Evolutionary conservation across 1,284 basidiomycete species (phyloP).

Genomic region (Rhodotorula sp.): DNA sequence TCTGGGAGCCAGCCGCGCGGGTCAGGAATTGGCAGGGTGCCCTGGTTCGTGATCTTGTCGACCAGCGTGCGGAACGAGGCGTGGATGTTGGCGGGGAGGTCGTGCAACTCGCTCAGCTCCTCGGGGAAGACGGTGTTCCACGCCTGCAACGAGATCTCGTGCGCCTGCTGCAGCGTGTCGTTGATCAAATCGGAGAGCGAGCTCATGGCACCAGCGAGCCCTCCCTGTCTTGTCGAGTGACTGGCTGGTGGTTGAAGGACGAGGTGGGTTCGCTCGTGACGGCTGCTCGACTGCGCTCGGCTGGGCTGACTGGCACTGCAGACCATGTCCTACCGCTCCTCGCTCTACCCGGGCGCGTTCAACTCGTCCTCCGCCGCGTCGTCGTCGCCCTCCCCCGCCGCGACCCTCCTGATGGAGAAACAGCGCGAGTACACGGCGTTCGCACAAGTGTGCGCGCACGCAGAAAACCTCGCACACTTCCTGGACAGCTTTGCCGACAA

Average conservation of each 20-base stretch:
- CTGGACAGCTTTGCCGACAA: slow-evolving; percentile 26
- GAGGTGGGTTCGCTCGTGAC: background rate
- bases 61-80: slow-evolving; percentile 13
- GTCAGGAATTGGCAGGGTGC: slow-evolving; percentile 24
- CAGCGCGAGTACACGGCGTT: slow-evolving; percentile 41
- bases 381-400: background rate
- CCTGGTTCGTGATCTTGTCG: slow-evolving; percentile 30
- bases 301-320: too few relatives aligned
- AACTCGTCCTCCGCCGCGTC: background rate
- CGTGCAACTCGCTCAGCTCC: slow-evolving; percentile 22
- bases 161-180: background rate
- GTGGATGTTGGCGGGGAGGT: slow-evolving; percentile 19
- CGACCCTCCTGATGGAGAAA: slow-evolving; percentile 34
- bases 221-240: too few relatives aligned
- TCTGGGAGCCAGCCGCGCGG: slow-evolving; percentile 23
- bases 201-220: background rate
- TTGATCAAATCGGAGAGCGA: slow-evolving; percentile 6
- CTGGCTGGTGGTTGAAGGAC: background rate
- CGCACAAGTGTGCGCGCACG: slow-evolving; percentile 26
- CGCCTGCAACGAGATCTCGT: background rate
- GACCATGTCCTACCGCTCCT: slow-evolving; percentile 21
- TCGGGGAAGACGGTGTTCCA: slow-evolving; percentile 24
- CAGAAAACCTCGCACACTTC: slow-evolving; percentile 23
- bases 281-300: too few relatives aligned
- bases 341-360: slow-evolving; percentile 14